phyloP scores from a whole-genome alignment of 805 yeast species.

The Grigorovia transvaalensis region DNA sequence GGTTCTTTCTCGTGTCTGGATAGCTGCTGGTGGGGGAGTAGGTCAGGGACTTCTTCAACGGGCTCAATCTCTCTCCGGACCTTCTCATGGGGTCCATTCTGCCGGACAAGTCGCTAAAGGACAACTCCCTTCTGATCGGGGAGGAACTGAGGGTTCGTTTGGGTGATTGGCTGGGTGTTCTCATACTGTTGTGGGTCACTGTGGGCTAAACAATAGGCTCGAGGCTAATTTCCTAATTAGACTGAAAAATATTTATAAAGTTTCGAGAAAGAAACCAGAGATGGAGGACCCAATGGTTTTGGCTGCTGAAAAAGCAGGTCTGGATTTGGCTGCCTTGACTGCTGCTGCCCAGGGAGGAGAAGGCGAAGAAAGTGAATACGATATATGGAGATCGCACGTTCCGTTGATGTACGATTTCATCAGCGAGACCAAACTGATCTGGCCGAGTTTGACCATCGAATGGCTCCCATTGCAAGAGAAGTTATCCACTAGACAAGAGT shows the following conservation, averaged over 20 bases:
- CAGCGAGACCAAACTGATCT: conserved; percentile 64
- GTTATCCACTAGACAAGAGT: conserved; percentile 32
- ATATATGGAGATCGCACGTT: conserved; percentile 72
- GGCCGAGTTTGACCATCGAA: conserved; percentile 76
- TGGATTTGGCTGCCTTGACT: not conserved
- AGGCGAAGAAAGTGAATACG: conserved; percentile 41
- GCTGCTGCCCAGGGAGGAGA: not conserved
- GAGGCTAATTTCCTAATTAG: not conserved
- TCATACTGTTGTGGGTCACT: not conserved
- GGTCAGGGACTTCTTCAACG: not conserved
- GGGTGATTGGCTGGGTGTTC: not conserved
- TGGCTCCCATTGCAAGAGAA: conserved; percentile 47
- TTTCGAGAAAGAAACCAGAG: not conserved
- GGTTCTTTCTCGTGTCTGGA: not conserved
- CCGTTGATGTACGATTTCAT: conserved; percentile 77
- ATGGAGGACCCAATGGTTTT: not conserved
- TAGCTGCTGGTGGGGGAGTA: not conserved
- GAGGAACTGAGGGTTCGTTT: not conserved
- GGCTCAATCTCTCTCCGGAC: conserved; percentile 1
- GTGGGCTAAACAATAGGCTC: not conserved
- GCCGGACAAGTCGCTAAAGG: not conserved
- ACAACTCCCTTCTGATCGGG: not conserved
- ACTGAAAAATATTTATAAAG: not conserved
- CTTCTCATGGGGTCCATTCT: not conserved
- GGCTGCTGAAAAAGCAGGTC: not conserved